Evolutionary conservation across 257 asterid species (phyloP), one percentile per base, ranked within the genome.

Genomic region (Sherardia arvensis): DNA sequence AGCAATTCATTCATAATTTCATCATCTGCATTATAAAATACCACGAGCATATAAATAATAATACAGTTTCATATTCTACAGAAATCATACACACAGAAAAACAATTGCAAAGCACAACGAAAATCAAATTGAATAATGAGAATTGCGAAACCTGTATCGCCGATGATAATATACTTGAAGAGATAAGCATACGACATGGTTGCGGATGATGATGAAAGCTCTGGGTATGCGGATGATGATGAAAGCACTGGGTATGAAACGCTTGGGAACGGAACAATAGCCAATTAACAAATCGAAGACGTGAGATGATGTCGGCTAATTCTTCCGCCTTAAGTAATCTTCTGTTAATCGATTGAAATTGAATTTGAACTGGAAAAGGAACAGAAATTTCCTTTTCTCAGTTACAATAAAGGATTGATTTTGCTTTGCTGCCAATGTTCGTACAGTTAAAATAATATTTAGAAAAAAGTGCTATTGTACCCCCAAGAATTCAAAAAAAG

Each of bases 101-200:
- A n/a, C n/a, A n/a, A 43, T 43, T 2, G 47, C 40, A 11, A 8
- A 8, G 47, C 47, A n/a, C 3, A 2, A 30, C 21, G 7, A 43
- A 54, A 65, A 34, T 34, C 27, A 18, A 54, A 22, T 9, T 12
- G 11, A 30, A 48, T 17, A 47, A 47, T 4, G 45, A 51, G n/a
- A 17, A 43, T 4, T 1, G 6, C 2, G 20, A 28, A 10, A 90
- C 97, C 97, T 25, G 97, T 90, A 54, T 87, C 97, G 30, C 97
- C 97, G 75, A 90, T 90, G 85, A 90, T 90, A 69, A 87, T 90
- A 66, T 85, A 90, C 87, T 90, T 90, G 87, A 90, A 87, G 4
- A 90, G 94, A 66, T 87, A 90, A 0, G 95, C 95, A 63, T 90
- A 90, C 51, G 97, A 90, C 97, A 90, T 90, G 53, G 10, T 66